Conservation (phyloP, 73 alveolate genomes). For the Symbiodinium pilosum region DNA sequence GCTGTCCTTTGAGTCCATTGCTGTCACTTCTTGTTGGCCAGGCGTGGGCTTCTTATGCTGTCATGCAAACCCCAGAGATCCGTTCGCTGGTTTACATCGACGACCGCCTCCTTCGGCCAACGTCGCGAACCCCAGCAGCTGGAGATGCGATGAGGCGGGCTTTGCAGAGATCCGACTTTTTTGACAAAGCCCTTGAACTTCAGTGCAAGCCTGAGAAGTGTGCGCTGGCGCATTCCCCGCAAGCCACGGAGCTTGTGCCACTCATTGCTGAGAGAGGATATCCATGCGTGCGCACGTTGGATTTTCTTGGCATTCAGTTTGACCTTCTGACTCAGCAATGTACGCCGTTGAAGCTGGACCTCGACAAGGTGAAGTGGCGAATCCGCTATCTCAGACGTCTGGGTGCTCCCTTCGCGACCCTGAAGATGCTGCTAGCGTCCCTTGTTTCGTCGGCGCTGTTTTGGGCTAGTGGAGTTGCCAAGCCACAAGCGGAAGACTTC, state of each 20-base stretch:
- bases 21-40: background rate
- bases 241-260: background rate
- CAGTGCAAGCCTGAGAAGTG: background rate
- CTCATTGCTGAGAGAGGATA: background rate
- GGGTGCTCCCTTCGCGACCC: background rate
- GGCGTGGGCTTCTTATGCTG: background rate
- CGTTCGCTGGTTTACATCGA: background rate
- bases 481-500: background rate
- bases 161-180: background rate
- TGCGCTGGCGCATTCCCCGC: background rate
- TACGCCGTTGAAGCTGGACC: background rate
- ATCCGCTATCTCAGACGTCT: background rate
- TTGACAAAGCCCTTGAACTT: background rate
- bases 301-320: background rate
- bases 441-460: background rate
- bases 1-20: background rate
- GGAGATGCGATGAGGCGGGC: background rate
- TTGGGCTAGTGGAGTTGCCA: background rate
- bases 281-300: background rate
- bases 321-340: background rate
- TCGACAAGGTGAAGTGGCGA: background rate
- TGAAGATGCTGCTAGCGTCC: background rate
- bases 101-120: background rate
- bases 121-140: background rate
- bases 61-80: background rate